A percentile compares a stretch with the other conserved stretches of the same genome.
These are phyloP conservation scores for Kodamaea anthophila DNA, from an alignment of 1,139 yeast species.

Conservation along the genomic window DNA sequence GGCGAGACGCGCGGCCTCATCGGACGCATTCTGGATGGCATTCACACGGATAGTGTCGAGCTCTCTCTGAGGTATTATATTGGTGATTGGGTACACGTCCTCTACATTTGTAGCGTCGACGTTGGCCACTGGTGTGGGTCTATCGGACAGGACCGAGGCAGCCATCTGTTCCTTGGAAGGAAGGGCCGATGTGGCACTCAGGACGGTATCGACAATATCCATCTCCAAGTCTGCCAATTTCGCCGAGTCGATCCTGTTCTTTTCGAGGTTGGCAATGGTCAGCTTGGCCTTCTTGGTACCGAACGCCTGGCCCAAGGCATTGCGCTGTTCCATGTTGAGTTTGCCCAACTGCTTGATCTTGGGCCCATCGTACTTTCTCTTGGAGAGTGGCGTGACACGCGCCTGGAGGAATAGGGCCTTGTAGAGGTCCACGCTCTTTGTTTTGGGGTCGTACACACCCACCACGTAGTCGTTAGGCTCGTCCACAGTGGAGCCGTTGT, in stretches of 20 bases:
- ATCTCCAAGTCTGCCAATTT: slow-evolving; percentile 66
- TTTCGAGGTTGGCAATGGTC: slow-evolving; percentile 74
- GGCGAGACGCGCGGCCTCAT: slow-evolving; percentile 43
- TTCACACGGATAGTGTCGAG: slow-evolving; percentile 59
- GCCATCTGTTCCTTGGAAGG: slow-evolving; percentile 63
- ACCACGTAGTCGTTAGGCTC: slow-evolving; percentile 44
- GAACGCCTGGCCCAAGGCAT: slow-evolving; percentile 86
- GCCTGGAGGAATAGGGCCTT: slow-evolving; percentile 55
- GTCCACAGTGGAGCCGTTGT: slow-evolving; percentile 54
- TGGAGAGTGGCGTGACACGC: slow-evolving; percentile 49
- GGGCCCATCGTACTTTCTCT: slow-evolving; percentile 53
- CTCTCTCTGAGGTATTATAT: slow-evolving; percentile 65
- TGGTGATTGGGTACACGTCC: slow-evolving; percentile 70
- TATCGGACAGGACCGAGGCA: slow-evolving; percentile 49
- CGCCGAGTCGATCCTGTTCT: slow-evolving; percentile 81
- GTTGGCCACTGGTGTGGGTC: slow-evolving; percentile 81
- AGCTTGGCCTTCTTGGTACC: slow-evolving; percentile 96
- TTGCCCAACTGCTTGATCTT: slow-evolving; percentile 51
- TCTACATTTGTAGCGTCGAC: slow-evolving; percentile 73
- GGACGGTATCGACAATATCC: slow-evolving; percentile 79
- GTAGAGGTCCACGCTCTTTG: slow-evolving; percentile 54
- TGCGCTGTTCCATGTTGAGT: slow-evolving; percentile 56
- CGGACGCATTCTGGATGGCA: slow-evolving; percentile 44
- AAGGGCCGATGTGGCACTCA: slow-evolving; percentile 59
- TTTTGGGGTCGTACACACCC: slow-evolving; percentile 64